Percentiles rank a stretch among this genome's conserved stretches.
Evolutionary conservation across 2,329 filamentous ascomycete genomes (phyloP).

Genomic region (Rhynchosporium secalis): DNA sequence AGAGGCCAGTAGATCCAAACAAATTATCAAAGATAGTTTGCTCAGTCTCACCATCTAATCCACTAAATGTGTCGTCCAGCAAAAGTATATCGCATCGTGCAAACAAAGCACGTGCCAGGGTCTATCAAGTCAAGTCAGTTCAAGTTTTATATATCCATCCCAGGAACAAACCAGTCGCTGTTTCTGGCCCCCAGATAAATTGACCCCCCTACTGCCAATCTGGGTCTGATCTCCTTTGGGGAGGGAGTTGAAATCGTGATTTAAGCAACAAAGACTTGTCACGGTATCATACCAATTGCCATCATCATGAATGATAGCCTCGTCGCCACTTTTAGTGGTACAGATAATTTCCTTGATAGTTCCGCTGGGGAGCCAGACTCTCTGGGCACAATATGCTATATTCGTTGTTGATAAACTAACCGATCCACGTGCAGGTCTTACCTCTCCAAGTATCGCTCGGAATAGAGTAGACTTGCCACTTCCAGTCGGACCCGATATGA

Average conservation of each 20-base stretch:
- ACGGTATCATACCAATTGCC: conserved; percentile 39
- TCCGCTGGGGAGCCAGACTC: conserved; percentile 42
- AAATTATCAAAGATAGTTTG: conserved; percentile 46
- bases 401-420: conserved; percentile 33
- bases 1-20: conserved; percentile 45
- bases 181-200: conserved; percentile 47
- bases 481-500: conserved; percentile 36
- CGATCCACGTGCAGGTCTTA: conserved; percentile 28
- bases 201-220: conserved; percentile 45
- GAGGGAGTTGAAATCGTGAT: conserved; percentile 34
- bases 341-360: conserved; percentile 20
- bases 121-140: too few species aligned
- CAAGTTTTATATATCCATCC: too few species aligned
- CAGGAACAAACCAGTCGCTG: conserved; percentile 39
- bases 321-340: too few species aligned
- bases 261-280: conserved; percentile 29
- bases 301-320: background rate
- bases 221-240: conserved; percentile 41
- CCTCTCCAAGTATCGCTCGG: conserved; percentile 39
- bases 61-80: conserved; percentile 50
- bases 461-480: conserved; percentile 39
- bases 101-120: conserved; percentile 51
- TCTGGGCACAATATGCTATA: conserved; percentile 43
- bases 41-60: conserved; percentile 48
- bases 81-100: conserved; percentile 43